Evolutionary conservation across 2,329 filamentous ascomycete species (phyloP), one percentile per base, ranked within the genome.

Genomic region (Beauveria sp.): DNA sequence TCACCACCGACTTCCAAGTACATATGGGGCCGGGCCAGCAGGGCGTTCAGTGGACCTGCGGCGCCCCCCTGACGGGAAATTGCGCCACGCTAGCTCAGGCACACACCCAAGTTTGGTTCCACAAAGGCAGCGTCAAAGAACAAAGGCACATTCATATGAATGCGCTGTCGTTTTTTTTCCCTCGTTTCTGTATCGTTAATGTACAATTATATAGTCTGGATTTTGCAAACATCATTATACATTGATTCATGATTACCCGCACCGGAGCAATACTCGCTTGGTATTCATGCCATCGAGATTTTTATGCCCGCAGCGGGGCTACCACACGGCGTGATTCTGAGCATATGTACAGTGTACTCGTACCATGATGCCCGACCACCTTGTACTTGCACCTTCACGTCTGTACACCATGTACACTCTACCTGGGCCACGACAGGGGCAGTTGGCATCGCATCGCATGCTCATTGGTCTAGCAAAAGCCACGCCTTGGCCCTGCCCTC

Each of bases 31-130:
- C 50, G 8, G 16, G 26, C 53, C 7, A 46, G 30, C 43, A 26
- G 24, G 38, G 28, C 43, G 34, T 34, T 24, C 30, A 14, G 54
- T 57, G 54, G 54, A 26, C 43, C 54, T 24, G 43, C 54, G n/a
- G 54, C 28, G 28, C 16, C 54, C 40, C 40, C 54, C 26, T 49
- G 54, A 22, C 47, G 54, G 54, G 54, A 57, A 57, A 57, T 57
- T 57, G 20, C 54, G 28, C 43, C 54, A 57, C 43, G 43, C 54
- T 57, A 57, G 43, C 54, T 57, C 54, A 57, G 54, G 54, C 43
- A 57, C 54, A 49, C 20, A 20, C 10, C 10, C 24, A 46, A 12
- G 9, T 3, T n/a, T 40, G 26, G 53, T 18, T 24, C 53, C 52
- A 54, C 38, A 22, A 6, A n/a, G 22, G n/a, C 18, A n/a, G 38